phyloP scores from a whole-genome alignment of 805 yeast species.

The Wickerhamiella azymoides region DNA sequence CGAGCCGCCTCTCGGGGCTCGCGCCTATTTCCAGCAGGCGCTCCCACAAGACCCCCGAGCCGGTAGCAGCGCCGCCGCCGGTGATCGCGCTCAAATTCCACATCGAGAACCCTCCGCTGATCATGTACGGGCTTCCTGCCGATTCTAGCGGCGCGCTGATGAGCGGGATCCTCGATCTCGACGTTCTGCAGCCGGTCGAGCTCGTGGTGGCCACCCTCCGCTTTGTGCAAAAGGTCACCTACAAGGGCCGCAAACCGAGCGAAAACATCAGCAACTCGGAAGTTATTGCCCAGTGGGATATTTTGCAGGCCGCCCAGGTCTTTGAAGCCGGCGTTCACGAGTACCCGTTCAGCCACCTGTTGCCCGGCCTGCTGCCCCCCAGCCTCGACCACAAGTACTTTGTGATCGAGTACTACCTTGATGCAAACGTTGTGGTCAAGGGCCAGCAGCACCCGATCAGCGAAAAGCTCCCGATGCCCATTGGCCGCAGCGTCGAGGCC shows the following conservation, averaged over 20 bases:
- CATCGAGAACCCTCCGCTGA: constrained; percentile 82
- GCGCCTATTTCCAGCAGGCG: neutral
- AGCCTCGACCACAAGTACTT: constrained; percentile 48
- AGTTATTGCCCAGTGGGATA: constrained; percentile 79
- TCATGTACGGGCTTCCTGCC: constrained; percentile 62
- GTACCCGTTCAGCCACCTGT: constrained; percentile 79
- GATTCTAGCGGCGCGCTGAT: constrained; percentile 79
- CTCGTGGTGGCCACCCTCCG: constrained; percentile 16
- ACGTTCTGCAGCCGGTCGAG: constrained; percentile 39
- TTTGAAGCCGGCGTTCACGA: constrained; percentile 59
- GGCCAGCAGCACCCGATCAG: constrained; percentile 22
- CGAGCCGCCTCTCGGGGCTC: neutral
- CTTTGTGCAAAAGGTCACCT: constrained; percentile 52
- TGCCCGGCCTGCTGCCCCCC: constrained; percentile 83
- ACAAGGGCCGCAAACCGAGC: constrained; percentile 8
- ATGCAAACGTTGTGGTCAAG: constrained; percentile 31
- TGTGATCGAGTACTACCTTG: constrained; percentile 56
- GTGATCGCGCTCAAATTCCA: constrained; percentile 8
- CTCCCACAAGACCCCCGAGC: constrained; percentile 1
- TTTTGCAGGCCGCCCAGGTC: constrained; percentile 40
- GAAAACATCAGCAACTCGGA: constrained; percentile 21
- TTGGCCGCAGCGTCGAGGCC: constrained; percentile 62
- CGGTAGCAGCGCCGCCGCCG: neutral
- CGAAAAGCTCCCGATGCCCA: constrained; percentile 28
- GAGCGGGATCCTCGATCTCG: constrained; percentile 60